Base-by-base conservation (phyloP, 192 early-diverging fungal genomes). In the Backusella tuberculispora region DNA sequence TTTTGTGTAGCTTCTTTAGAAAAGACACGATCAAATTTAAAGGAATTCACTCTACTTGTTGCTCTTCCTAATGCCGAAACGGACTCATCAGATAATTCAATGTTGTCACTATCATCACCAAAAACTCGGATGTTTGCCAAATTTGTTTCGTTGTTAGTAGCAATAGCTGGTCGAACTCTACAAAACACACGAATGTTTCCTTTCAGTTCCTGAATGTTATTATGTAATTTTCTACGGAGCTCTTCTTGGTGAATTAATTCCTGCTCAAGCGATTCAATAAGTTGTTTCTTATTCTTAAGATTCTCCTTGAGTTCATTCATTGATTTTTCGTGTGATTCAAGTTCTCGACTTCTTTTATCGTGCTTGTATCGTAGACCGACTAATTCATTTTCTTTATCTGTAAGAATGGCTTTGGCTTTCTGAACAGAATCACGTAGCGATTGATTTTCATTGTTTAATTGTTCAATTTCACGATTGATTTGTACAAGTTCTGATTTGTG, bases 161-260 rank as follows among this genome's bases (percentile, higher is more conserved):
- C 64, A 26, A 92, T 45, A 45, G 89, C 79, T 10, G 98, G 98
- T 41, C 98, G 89, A 12, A 98, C 91, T 40, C 98, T 85, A 80
- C 97, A 98, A 82, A 99, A 98, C 29, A 98, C 98, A 26, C 98
- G 89, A 53, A 99, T 98, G 77, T 99, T 99, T 41, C 98, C 98
- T 72, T 95, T 96, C 63, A 98, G 87, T 79, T 99, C 98, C 74
- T 94, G 95, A 42, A 96, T 92, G 0, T 91, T 92, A 78, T 98
- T 99, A 83, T 98, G 96, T 40, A 99, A 80, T 70, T 85, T 82
- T 46, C 95, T 85, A n/a, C 96, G 89, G 24, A 90, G 80, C 5
- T 85, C 89, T 78, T 99, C 97, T 67, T 94, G 90, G 19, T 87
- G 85, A 68, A 91, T 76, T n/a, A 94, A 17, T n/a, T 71, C 46